Evolutionary conservation across 768 basidiomycete genomes (phyloP).

Genomic region (Tubosaeta sp.): DNA sequence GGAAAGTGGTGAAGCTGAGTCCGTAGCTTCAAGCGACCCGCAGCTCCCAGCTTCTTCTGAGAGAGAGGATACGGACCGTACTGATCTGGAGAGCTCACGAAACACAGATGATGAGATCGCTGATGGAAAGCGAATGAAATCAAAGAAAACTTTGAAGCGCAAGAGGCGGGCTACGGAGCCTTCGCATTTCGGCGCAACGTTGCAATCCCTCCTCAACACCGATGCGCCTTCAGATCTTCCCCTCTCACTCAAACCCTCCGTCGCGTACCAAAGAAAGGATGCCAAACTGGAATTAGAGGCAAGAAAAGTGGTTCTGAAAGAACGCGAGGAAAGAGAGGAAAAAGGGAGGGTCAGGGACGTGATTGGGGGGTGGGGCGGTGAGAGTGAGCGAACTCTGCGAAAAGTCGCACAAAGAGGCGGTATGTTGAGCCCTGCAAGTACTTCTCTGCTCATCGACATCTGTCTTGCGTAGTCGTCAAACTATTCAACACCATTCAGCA

Average conservation of each 20-base stretch:
- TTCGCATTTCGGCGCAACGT: slow-evolving; percentile 67
- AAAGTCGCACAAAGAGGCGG: slow-evolving; percentile 88
- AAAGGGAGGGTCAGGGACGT: slow-evolving; percentile 61
- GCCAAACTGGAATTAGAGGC: slow-evolving; percentile 72
- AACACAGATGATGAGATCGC: slow-evolving; percentile 68
- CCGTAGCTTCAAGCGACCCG: slow-evolving; percentile 3
- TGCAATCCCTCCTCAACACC: slow-evolving; percentile 69
- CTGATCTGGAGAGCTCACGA: slow-evolving; percentile 26
- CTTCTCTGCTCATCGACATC: neutral
- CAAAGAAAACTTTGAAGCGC: slow-evolving; percentile 75
- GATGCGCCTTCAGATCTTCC: slow-evolving; percentile 66
- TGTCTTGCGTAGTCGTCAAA: slow-evolving; percentile 56
- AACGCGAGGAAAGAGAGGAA: slow-evolving; percentile 72
- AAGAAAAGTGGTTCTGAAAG: slow-evolving; percentile 64
- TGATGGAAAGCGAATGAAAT: slow-evolving; percentile 53
- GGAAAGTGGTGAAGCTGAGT: slow-evolving; percentile 14
- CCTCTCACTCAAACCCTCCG: slow-evolving; percentile 74
- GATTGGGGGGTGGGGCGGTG: slow-evolving; percentile 87
- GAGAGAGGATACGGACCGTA: slow-evolving; percentile 2
- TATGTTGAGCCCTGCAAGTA: slow-evolving; percentile 28
- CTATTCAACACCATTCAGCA: slow-evolving; percentile 86
- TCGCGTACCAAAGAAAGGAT: slow-evolving; percentile 63
- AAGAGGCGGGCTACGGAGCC: slow-evolving; percentile 78
- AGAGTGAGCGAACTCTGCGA: slow-evolving; percentile 68
- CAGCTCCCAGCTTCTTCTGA: slow-evolving; percentile 12